phyloP scores from a whole-genome alignment of 1,139 yeast genomes.

The Schwanniomyces etchellsii region DNA sequence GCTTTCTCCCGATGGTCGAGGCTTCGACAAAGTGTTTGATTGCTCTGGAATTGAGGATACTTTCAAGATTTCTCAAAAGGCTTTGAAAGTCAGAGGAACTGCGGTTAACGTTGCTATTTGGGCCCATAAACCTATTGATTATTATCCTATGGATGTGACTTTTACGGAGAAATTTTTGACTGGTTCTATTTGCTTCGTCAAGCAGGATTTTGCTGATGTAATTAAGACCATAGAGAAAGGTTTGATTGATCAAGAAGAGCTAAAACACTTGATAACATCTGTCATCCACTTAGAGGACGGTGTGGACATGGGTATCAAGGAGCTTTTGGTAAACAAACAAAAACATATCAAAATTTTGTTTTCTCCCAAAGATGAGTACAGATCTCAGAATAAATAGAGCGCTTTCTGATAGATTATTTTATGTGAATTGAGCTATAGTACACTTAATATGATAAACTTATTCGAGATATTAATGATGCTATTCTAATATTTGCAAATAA shows the following conservation, averaged over 20 bases:
- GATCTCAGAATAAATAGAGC: too few relatives aligned
- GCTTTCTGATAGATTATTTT: too few relatives aligned
- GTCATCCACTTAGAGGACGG: slow-evolving; percentile 36
- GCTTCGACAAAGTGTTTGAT: slow-evolving; percentile 54
- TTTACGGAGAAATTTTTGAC: slow-evolving; percentile 36
- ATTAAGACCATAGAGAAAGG: slow-evolving; percentile 39
- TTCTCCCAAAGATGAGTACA: slow-evolving; percentile 24
- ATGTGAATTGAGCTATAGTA: too few relatives aligned
- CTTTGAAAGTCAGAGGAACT: slow-evolving; percentile 54
- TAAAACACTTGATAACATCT: slow-evolving; percentile 36
- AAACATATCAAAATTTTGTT: slow-evolving; percentile 41
- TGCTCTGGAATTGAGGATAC: slow-evolving; percentile 59
- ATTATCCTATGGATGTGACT: slow-evolving; percentile 42
- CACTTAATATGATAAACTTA: too few relatives aligned
- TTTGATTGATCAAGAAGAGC: slow-evolving; percentile 29
- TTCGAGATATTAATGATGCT: too few relatives aligned
- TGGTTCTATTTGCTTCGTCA: slow-evolving; percentile 46
- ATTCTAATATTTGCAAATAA: too few relatives aligned
- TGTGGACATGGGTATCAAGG: slow-evolving; percentile 38
- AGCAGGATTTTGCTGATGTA: slow-evolving; percentile 43
- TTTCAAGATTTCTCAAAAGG: slow-evolving; percentile 44
- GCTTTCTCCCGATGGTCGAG: slow-evolving; percentile 43
- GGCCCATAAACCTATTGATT: slow-evolving; percentile 30
- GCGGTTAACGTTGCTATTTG: slow-evolving; percentile 63
- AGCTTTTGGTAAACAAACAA: slow-evolving; percentile 37